These are phyloP conservation scores for Pseudocohnilembus persalinus DNA, from an alignment of 169 alveolate species.

Conservation along the genomic window DNA sequence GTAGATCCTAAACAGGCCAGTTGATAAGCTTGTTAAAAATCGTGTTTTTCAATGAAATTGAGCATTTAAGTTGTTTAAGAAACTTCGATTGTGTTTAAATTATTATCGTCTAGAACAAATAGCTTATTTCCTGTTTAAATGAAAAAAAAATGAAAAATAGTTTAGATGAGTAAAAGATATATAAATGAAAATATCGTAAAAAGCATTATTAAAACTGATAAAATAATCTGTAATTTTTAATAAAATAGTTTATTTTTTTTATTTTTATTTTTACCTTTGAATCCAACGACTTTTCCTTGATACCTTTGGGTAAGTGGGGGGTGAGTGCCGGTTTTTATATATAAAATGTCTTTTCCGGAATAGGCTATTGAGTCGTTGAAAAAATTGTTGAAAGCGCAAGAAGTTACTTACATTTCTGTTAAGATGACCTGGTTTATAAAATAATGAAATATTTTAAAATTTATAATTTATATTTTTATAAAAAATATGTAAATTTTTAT, in stretches of 20 bases:
- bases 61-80: slow-evolving; percentile 87
- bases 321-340: slow-evolving; percentile 85
- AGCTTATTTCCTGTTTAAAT: slow-evolving; percentile 74
- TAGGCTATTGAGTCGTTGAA: slow-evolving; percentile 90
- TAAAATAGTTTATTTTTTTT: no score
- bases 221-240: neutral
- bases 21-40: slow-evolving; percentile 84
- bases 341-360: slow-evolving; percentile 85
- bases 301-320: slow-evolving; percentile 89
- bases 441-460: no score
- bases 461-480: no score
- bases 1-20: slow-evolving; percentile 93
- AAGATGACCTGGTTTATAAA: neutral
- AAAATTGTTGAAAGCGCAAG: slow-evolving; percentile 92
- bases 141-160: no score
- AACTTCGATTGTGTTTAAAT: slow-evolving; percentile 88
- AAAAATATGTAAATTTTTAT: no score
- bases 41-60: slow-evolving; percentile 83
- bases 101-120: slow-evolving; percentile 34
- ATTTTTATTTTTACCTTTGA: slow-evolving; percentile 86
- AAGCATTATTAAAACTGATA: no score
- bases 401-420: slow-evolving; percentile 81
- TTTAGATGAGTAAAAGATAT: no score
- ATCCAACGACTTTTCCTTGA: slow-evolving; percentile 93
- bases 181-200: no score